A percentile compares a stretch with the other conserved stretches of the same genome.
Conservation (phyloP, 2,329 filamentous ascomycete genomes). For the Diplodia corticola region DNA sequence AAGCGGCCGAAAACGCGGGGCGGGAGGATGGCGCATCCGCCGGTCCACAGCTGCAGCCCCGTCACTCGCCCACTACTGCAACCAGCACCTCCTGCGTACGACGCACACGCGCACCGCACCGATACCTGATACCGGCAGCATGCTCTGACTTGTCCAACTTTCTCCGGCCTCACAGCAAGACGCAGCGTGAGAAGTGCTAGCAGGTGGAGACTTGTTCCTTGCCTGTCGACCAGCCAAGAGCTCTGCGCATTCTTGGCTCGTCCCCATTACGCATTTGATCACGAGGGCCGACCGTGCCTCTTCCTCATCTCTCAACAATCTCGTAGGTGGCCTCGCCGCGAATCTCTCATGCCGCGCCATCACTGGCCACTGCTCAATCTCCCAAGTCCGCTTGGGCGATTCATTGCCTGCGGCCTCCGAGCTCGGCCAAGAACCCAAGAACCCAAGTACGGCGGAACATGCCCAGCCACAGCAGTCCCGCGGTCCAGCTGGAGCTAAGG, state of each 20-base stretch:
- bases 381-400: not conserved
- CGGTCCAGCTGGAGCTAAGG: not conserved
- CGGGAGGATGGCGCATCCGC: not conserved
- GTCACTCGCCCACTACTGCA: not conserved
- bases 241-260: constrained; percentile 11
- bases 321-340: not conserved
- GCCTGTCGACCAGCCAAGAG: constrained; percentile 18
- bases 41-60: not conserved
- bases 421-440: constrained; percentile 12
- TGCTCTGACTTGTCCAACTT: not conserved
- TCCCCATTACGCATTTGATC: constrained; percentile 11
- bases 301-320: not conserved
- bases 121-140: not conserved
- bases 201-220: constrained; percentile 17
- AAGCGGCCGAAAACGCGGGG: constrained; percentile 16
- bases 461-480: constrained; percentile 6
- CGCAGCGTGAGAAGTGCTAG: not conserved
- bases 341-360: not conserved
- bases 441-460: constrained; percentile 7
- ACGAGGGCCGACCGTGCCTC: constrained; percentile 15
- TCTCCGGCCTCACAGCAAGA: not conserved
- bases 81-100: not conserved
- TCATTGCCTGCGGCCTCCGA: not conserved
- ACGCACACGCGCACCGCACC: not conserved
- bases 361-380: not conserved